A percentile compares a stretch with the other conserved stretches of the same genome.
phyloP scores from a whole-genome alignment of 495 filamentous ascomycete genomes.

The Pyrenopolyporus hunteri region DNA sequence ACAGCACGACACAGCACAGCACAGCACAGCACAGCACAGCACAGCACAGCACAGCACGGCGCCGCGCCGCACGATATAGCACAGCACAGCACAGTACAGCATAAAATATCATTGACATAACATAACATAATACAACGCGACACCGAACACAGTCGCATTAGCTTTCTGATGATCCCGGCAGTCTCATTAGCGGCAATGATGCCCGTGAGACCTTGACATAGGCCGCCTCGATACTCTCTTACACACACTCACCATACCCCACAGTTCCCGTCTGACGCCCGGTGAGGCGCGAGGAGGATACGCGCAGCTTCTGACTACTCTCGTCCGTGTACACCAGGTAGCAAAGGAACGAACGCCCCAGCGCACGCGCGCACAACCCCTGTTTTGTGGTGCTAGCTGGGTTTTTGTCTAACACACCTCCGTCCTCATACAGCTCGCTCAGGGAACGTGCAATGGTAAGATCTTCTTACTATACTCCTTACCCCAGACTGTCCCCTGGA shows the following conservation, averaged over 20 bases:
- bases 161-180: slow-evolving; percentile 37
- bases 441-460: slow-evolving; percentile 54
- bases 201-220: slow-evolving; percentile 44
- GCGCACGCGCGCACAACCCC: slow-evolving; percentile 28
- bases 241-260: slow-evolving; percentile 22
- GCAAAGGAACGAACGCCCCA: slow-evolving; percentile 29
- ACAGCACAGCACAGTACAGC: slow-evolving; percentile 23
- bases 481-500: slow-evolving; percentile 26
- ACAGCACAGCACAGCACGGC: slow-evolving; percentile 14
- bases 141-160: slow-evolving; percentile 37
- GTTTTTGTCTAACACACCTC: slow-evolving; percentile 49
- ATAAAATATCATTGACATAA: slow-evolving; percentile 21
- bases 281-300: slow-evolving; percentile 40
- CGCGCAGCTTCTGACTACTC: slow-evolving; percentile 27
- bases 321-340: slow-evolving; percentile 34
- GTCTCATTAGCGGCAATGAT: slow-evolving; percentile 41
- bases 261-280: slow-evolving; percentile 41
- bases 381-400: slow-evolving; percentile 39
- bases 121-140: slow-evolving; percentile 39
- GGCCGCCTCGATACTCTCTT: slow-evolving; percentile 34
- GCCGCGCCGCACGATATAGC: slow-evolving; percentile 13
- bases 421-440: slow-evolving; percentile 30
- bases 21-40: neutral
- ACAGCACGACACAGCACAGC: slow-evolving; percentile 5
- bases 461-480: slow-evolving; percentile 45